Base-by-base conservation (phyloP, 345 rosid species). In the Gossypium raimondii region DNA sequence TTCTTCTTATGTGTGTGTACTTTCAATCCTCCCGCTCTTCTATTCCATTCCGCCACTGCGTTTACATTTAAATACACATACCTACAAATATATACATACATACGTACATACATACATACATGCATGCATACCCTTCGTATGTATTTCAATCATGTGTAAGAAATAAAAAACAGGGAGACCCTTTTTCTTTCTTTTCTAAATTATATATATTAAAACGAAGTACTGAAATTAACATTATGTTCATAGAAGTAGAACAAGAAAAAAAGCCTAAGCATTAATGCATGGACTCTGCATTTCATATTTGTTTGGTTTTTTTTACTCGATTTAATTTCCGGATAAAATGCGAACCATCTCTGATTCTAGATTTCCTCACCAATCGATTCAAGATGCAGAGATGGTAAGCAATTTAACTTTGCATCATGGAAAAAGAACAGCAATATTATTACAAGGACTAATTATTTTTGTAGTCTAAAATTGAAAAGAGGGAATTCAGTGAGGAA, bases 281-380 rank as follows among this genome's bases (percentile, higher is more conserved):
- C 76, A 72, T 63, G 66, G 75, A 47, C 80, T 73, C 80, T 75
- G 72, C 79, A 72, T 76, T 80, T 71, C 62, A 63, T 24, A 34
- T 43, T 43, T 48, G 53, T 59, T 65, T 57, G 16, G 68, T 18
- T 62, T 7, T 12, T n/a, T 53, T 6, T n/a, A 5, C 22, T 53
- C 13, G 12, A 61, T 75, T 45, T 59, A 34, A 34, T 47, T 73
- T 73, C 80, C 71, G 76, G 89, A 76, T 81, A 83, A 87, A 87
- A 83, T 89, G 91, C 91, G 80, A 80, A 84, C 88, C 81, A 86
- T 86, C 88, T 86, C 87, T 70, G 65, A 77, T 81, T 78, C 73
- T 77, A 62, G 65, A 64, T 75, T 59, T 78, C 84, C 76, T 22
- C 29, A 27, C 71, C 72, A 65, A 64, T 41, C 52, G 77, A 72